Conservation (phyloP, 169 alveolate species). For the Theileria sp. region DNA sequence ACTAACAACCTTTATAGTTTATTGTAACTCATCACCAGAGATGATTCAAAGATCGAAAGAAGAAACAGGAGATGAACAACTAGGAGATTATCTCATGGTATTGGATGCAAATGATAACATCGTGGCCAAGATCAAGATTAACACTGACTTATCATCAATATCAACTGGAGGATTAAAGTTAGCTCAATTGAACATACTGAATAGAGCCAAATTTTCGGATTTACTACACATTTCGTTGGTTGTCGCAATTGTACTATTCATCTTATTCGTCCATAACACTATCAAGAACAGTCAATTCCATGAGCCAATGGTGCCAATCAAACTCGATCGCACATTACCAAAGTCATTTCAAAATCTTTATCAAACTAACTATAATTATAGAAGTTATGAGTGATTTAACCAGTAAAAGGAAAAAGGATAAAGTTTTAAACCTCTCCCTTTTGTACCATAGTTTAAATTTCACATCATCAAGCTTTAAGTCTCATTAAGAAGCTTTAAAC, state of each 20-base stretch:
- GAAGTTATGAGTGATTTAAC: background rate
- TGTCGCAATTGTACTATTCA: slow-evolving; percentile 17
- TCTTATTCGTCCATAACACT: slow-evolving; percentile 37
- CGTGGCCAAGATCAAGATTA: slow-evolving; percentile 19
- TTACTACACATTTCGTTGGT: slow-evolving; percentile 20
- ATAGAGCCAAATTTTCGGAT: slow-evolving; percentile 8
- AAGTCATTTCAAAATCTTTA: slow-evolving; percentile 54
- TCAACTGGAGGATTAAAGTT: background rate
- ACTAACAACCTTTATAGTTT: slow-evolving; percentile 2
- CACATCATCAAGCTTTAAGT: too few species aligned
- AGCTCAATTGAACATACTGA: background rate
- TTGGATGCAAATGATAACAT: slow-evolving; percentile 14
- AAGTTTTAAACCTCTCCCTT: too few species aligned
- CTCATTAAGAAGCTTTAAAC: too few species aligned
- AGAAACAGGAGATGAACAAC: background rate
- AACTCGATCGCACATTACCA: slow-evolving; percentile 56
- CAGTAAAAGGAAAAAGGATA: background rate
- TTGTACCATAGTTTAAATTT: too few species aligned
- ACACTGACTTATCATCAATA: background rate
- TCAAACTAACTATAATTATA: slow-evolving; percentile 49
- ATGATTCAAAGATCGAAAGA: background rate
- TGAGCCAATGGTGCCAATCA: slow-evolving; percentile 60
- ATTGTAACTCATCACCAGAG: background rate
- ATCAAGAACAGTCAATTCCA: slow-evolving; percentile 29
- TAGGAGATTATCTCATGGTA: background rate